Evolutionary conservation across 2,329 filamentous ascomycete genomes (phyloP).

Genomic region (Aspergillus arachidicola): DNA sequence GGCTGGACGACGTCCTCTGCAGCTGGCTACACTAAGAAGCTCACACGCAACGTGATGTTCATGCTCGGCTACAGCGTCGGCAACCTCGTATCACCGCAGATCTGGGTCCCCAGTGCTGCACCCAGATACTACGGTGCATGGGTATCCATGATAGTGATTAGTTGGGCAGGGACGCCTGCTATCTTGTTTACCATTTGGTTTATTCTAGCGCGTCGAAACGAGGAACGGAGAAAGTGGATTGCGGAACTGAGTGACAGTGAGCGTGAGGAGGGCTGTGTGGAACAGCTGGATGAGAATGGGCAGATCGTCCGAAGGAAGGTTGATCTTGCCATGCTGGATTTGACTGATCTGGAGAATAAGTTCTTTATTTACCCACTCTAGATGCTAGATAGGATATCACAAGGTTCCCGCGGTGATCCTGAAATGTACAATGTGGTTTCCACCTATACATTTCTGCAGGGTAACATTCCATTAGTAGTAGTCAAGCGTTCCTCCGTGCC

Average conservation of each 20-base stretch:
- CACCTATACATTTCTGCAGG: no score
- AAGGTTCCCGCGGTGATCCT: no score
- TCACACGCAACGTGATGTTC: constrained; percentile 8
- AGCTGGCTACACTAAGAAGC: constrained; percentile 5
- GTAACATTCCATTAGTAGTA: no score
- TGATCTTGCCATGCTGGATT: constrained; percentile 5
- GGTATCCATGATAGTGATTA: constrained; percentile 1
- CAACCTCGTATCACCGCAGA: constrained; percentile 7
- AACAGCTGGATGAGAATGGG: constrained; percentile 8
- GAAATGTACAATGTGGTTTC: no score
- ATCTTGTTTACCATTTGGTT: not conserved
- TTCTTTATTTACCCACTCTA: constrained; percentile 4
- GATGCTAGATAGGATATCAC: no score
- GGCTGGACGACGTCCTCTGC: constrained; percentile 2
- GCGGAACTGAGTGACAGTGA: constrained; percentile 1
- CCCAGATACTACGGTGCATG: constrained; percentile 3
- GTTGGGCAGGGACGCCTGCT: not conserved
- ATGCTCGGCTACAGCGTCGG: constrained; percentile 7
- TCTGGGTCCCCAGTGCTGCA: constrained; percentile 1
- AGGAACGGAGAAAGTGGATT: not conserved
- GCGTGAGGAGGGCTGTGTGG: constrained; percentile 3
- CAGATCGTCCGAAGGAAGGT: constrained; percentile 4
- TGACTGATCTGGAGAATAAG: constrained; percentile 7
- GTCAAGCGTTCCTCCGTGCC: no score
- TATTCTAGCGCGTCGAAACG: not conserved